These are phyloP conservation scores for Aureobasidium sp. DNA, from an alignment of 2,329 filamentous ascomycete genomes.

Conservation along the genomic window DNA sequence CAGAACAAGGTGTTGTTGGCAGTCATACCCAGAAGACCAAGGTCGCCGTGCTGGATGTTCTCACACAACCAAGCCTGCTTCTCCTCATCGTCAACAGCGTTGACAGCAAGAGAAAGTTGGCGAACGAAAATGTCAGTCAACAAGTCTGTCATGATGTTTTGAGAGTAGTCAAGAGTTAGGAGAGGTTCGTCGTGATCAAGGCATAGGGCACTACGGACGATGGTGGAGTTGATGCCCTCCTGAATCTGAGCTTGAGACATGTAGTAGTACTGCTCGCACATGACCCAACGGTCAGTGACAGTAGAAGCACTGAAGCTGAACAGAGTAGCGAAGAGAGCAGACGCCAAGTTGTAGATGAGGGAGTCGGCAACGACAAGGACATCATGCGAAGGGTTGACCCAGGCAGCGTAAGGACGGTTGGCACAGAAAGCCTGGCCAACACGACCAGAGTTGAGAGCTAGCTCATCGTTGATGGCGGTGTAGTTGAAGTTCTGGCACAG, in stretches of 20 bases:
- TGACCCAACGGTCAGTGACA: not conserved
- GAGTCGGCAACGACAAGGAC: not conserved
- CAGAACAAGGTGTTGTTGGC: not conserved
- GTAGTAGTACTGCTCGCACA: conserved; percentile 9
- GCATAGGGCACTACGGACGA: not conserved
- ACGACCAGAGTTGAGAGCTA: not conserved
- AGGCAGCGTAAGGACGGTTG: not conserved
- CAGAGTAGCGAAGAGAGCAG: not conserved
- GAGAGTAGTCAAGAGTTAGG: not conserved
- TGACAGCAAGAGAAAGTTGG: not conserved
- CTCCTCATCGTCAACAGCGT: not conserved
- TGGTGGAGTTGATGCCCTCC: conserved; percentile 1
- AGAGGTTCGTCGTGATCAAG: not conserved
- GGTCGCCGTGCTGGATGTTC: not conserved
- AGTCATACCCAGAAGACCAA: conserved; percentile 2
- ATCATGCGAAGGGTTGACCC: not conserved
- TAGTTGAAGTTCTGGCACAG: conserved; percentile 1
- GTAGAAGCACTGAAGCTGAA: not conserved
- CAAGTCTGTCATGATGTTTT: not conserved
- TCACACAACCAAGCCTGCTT: not conserved
- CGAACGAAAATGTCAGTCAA: not conserved
- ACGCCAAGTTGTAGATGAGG: not conserved
- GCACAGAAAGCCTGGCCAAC: not conserved
- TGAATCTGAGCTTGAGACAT: not conserved
- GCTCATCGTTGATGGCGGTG: not conserved